Evolutionary conservation across 2,329 filamentous ascomycete genomes (phyloP).

Genomic region (Diplodia mutila): DNA sequence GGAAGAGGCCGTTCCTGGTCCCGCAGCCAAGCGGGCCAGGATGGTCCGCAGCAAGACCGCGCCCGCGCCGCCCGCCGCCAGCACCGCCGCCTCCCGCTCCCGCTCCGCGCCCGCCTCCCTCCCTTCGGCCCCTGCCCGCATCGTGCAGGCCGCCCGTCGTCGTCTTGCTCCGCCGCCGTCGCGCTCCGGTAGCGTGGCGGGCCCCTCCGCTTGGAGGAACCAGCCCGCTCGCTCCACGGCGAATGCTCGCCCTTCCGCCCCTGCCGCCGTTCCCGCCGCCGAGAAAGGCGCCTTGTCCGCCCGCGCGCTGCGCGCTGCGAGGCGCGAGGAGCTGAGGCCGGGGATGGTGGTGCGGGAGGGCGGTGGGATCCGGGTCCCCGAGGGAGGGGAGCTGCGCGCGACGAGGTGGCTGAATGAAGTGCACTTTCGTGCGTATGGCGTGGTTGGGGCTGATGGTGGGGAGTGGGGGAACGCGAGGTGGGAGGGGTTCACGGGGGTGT

Average conservation of each 20-base stretch:
- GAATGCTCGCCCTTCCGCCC: neutral
- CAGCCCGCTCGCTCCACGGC: neutral
- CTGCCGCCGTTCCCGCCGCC: neutral
- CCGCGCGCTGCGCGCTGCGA: neutral
- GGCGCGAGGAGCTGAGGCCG: neutral
- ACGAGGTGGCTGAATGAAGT: neutral
- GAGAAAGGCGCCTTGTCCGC: too few relatives aligned
- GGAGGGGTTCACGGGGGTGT: slow-evolving; percentile 6
- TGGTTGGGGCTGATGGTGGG: too few relatives aligned
- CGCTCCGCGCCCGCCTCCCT: neutral
- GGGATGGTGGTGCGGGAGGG: neutral
- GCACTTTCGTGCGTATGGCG: neutral
- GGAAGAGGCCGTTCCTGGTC: neutral
- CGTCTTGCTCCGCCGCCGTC: neutral
- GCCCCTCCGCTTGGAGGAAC: neutral
- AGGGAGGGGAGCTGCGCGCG: neutral
- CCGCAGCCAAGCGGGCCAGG: neutral
- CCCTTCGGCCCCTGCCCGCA: too few relatives aligned
- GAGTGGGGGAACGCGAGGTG: slow-evolving; percentile 5
- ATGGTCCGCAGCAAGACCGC: neutral
- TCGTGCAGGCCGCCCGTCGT: neutral
- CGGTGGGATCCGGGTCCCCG: neutral
- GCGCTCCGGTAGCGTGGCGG: neutral
- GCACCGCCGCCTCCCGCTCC: neutral
- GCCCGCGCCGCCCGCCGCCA: neutral